Evolutionary conservation across 495 filamentous ascomycete genomes (phyloP).

Genomic region (Thermothielavioides terrestris): DNA sequence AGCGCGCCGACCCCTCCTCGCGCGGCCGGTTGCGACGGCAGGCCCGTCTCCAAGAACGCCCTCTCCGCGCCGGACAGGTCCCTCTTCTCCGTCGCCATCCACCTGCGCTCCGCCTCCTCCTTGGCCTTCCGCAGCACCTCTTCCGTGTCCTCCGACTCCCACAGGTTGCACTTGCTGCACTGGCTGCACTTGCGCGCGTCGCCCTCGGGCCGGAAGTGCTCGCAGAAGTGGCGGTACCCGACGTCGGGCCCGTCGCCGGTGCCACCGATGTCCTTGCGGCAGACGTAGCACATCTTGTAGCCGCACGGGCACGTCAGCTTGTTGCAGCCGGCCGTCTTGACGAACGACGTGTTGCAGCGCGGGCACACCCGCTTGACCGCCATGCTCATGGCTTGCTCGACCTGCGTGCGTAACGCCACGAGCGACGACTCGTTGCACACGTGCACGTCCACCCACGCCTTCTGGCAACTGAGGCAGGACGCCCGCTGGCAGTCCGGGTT

Average conservation of each 20-base stretch:
- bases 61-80: constrained; percentile 41
- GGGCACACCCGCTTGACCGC: constrained; percentile 96
- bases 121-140: constrained; percentile 64
- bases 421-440: constrained; percentile 79
- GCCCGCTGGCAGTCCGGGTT: constrained; percentile 53
- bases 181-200: constrained; percentile 59
- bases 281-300: constrained; percentile 96
- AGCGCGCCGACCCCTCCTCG: constrained; percentile 21
- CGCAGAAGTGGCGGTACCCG: constrained; percentile 86
- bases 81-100: constrained; percentile 59
- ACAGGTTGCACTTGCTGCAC: constrained; percentile 85
- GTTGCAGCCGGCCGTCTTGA: constrained; percentile 90
- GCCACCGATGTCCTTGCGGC: constrained; percentile 52
- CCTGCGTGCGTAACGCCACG: constrained; percentile 70
- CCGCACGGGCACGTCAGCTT: constrained; percentile 96
- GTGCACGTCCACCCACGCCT: constrained; percentile 59
- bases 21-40: constrained; percentile 18
- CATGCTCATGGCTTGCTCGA: constrained; percentile 84
- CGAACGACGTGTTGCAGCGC: constrained; percentile 77
- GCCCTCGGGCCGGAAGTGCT: constrained; percentile 79
- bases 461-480: constrained; percentile 70
- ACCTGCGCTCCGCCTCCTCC: constrained; percentile 71
- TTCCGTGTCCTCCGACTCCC: constrained; percentile 79
- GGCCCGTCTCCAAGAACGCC: constrained; percentile 38
- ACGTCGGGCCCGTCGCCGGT: constrained; percentile 43